Evolutionary conservation across 345 rosid genomes (phyloP).

Genomic region (Ceriops decandra): DNA sequence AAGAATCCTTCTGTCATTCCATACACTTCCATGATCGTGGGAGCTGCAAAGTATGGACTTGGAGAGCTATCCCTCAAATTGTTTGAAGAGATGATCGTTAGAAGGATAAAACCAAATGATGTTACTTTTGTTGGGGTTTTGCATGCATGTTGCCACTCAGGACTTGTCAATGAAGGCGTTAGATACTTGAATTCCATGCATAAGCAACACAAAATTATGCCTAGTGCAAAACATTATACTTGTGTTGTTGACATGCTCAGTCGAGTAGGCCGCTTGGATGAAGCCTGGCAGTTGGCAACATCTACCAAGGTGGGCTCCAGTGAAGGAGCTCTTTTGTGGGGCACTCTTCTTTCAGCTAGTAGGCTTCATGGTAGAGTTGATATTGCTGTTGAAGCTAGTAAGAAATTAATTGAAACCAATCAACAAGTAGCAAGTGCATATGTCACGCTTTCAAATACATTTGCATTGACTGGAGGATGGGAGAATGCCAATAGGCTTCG

Average conservation of each 20-base stretch:
- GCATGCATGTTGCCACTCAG: conserved; percentile 85
- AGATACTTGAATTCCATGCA: conserved; percentile 47
- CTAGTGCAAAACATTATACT: conserved; percentile 60
- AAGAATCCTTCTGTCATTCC: conserved; percentile 50
- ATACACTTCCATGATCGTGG: conserved; percentile 70
- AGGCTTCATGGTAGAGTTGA: conserved; percentile 71
- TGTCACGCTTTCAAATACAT: conserved; percentile 62
- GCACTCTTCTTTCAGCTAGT: conserved; percentile 67
- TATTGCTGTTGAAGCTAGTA: conserved; percentile 59
- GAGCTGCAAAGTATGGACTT: conserved; percentile 54
- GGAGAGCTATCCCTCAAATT: conserved; percentile 42
- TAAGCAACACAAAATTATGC: conserved; percentile 42
- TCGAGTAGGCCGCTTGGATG: conserved; percentile 67
- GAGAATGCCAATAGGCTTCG: conserved; percentile 47
- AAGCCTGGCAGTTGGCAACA: conserved; percentile 58
- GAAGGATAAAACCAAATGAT: conserved; percentile 58
- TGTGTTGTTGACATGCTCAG: conserved; percentile 83
- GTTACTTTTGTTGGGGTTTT: conserved; percentile 64
- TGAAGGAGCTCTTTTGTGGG: conserved; percentile 69
- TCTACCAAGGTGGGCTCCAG: conserved; percentile 34
- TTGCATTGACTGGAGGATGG: conserved; percentile 63
- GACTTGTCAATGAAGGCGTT: conserved; percentile 63
- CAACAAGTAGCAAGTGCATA: conserved; percentile 67
- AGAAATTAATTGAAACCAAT: conserved; percentile 43
- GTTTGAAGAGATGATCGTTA: conserved; percentile 52